Percentiles rank a stretch among this genome's conserved stretches.
Evolutionary conservation across 768 basidiomycete genomes (phyloP).

Genomic region (Cyclocybe cylindracea): DNA sequence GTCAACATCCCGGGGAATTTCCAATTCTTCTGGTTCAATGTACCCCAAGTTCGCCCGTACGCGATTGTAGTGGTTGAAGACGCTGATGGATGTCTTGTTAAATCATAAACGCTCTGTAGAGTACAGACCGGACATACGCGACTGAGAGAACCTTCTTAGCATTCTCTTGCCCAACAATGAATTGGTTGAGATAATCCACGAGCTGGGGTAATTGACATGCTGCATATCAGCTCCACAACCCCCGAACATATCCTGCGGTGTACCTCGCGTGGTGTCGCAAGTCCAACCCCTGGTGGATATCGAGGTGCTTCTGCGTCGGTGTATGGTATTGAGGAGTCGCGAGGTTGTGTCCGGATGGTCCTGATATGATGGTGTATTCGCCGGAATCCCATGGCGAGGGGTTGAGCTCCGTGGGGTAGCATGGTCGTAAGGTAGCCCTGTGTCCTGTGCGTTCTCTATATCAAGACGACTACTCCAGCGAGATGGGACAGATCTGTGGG

Average conservation of each 20-base stretch:
- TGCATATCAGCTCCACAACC: not conserved
- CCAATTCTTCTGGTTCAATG: conserved; percentile 37
- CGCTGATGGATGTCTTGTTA: conserved; percentile 43
- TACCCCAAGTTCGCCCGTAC: conserved; percentile 69
- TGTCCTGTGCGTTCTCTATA: too few relatives aligned
- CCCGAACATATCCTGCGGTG: not conserved
- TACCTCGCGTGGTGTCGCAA: conserved; percentile 61
- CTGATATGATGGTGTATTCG: conserved; percentile 26
- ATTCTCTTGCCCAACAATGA: conserved; percentile 86
- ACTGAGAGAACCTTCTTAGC: conserved; percentile 95
- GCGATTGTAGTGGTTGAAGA: conserved; percentile 95
- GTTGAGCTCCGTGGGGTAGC: not conserved
- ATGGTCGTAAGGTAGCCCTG: too few relatives aligned
- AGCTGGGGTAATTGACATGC: conserved; percentile 47
- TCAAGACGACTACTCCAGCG: too few relatives aligned
- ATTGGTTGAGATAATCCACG: conserved; percentile 83
- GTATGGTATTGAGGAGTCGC: conserved; percentile 31
- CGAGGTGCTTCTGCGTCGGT: conserved; percentile 12
- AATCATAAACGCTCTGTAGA: not conserved
- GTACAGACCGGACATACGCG: conserved; percentile 59
- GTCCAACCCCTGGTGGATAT: conserved; percentile 46
- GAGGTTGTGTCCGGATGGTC: conserved; percentile 57
- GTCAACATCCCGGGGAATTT: conserved; percentile 13
- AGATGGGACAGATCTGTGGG: too few relatives aligned
- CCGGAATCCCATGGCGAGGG: conserved; percentile 4